phyloP scores from a whole-genome alignment of 2,329 filamentous ascomycete species.

The Beauveria bassiana region DNA sequence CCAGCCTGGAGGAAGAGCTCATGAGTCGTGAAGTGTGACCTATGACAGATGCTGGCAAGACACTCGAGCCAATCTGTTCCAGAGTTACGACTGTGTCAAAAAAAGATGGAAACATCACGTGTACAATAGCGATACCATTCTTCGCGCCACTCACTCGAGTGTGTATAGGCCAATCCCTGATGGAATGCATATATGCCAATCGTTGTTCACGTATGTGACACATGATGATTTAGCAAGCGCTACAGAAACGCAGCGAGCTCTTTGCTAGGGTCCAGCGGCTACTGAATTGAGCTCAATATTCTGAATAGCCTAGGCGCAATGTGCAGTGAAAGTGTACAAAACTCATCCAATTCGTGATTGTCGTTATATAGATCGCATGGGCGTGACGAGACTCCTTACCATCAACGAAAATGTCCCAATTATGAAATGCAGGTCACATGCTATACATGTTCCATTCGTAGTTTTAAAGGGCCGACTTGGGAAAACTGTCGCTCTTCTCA shows the following conservation, averaged over 20 bases:
- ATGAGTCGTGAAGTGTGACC: not conserved
- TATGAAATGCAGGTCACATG: too few species aligned
- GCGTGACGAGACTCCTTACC: not conserved
- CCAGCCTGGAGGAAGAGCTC: slow-evolving; percentile 28
- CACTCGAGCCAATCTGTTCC: slow-evolving; percentile 45
- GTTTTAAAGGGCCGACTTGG: not conserved
- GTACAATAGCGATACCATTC: slow-evolving; percentile 3
- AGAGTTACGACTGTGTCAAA: slow-evolving; percentile 16
- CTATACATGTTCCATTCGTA: not conserved
- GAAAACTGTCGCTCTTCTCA: not conserved
- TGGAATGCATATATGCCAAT: not conserved
- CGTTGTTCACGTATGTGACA: not conserved
- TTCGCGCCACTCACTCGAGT: slow-evolving; percentile 2
- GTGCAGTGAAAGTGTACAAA: not conserved
- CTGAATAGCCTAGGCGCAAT: not conserved
- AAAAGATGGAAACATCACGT: slow-evolving; percentile 17
- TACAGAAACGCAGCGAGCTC: not conserved
- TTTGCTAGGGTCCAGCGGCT: not conserved
- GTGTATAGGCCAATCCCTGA: slow-evolving; percentile 2
- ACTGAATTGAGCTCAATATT: not conserved
- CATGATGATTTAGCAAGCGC: not conserved
- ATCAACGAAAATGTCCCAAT: not conserved
- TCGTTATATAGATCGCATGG: too few species aligned
- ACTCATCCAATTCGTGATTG: too few species aligned
- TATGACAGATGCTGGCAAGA: slow-evolving; percentile 12